A percentile compares a stretch with the other conserved stretches of the same genome.
Evolutionary conservation across 306 rosid species (phyloP).

Genomic region (Begonia loranthoides): DNA sequence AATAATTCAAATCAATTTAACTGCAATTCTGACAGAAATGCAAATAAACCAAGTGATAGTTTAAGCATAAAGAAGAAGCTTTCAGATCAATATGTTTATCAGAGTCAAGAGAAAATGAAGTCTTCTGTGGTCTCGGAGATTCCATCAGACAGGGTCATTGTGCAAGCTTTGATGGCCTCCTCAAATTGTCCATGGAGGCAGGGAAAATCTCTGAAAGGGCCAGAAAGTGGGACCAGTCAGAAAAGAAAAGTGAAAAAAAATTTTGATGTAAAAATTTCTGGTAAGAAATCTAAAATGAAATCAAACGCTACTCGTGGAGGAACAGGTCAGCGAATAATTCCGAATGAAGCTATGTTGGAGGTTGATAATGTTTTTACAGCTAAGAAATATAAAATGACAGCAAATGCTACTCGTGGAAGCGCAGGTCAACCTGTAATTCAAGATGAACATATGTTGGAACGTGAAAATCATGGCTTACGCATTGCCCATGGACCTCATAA

Average conservation of each 20-base stretch:
- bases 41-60: conserved; percentile 13
- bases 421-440: conserved; percentile 21
- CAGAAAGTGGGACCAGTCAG: conserved; percentile 17
- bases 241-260: conserved; percentile 30
- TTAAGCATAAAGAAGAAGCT: conserved; percentile 11
- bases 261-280: conserved; percentile 18
- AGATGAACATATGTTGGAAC: conserved; percentile 18
- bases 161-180: conserved; percentile 44
- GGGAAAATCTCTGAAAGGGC: conserved; percentile 15
- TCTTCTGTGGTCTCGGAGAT: conserved; percentile 10
- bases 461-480: conserved; percentile 7
- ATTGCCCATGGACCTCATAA: conserved; percentile 12
- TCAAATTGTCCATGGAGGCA: conserved; percentile 49
- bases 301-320: conserved; percentile 17
- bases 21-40: conserved; percentile 15
- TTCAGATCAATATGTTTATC: conserved; percentile 7
- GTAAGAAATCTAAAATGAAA: conserved; percentile 11
- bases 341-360: conserved; percentile 13
- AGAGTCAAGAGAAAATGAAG: conserved; percentile 8
- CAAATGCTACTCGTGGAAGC: conserved; percentile 8
- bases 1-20: conserved; percentile 18
- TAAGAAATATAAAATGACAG: conserved; percentile 7
- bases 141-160: conserved; percentile 24
- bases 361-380: conserved; percentile 12
- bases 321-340: conserved; percentile 25